Evolutionary conservation across 495 filamentous ascomycete species (phyloP), one percentile per base, ranked within the genome.

Genomic region (Aspergillus coremiiformis): DNA sequence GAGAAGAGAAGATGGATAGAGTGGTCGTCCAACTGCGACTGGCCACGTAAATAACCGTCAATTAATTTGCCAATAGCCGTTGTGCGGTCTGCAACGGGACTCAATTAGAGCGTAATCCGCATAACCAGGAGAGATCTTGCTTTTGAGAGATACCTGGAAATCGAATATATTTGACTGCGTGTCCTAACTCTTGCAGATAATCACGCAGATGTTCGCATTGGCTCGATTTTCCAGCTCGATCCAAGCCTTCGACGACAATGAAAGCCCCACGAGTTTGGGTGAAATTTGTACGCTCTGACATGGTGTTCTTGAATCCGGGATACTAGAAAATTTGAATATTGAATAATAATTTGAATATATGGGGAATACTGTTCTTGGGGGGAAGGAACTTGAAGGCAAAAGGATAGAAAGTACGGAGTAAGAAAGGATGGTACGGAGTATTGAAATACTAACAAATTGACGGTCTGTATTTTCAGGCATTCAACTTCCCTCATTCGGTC

Each of bases 1-100:
- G 88, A 91, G 73, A 97, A 98, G 19, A 97, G 80, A 17, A 98
- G 80, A 66, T 97, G 94, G 58, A 97, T 95, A 6, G 84, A 84
- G 62, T 96, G 91, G 66, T 96, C 93, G 51, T 94, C 86, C 63
- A 90, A 79, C 49, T 89, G 78, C 46, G 82, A 73, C 57, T 87
- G 68, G 57, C 79, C 78, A 59, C 83, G 85, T 47, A 97, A 81
- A 66, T 97, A 98, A 56, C 71, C 70, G 69, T 95, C 82, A 63
- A 98, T 98, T 72, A 95, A 83, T 57, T 85, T 80, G 23, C 93
- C 93, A 58, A 93, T 96, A 6, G 89, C 78, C 17, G 93, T 96
- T 12, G 81, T 85, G 58, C 93, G 80, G 70, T 97, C 91, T 93
- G 51, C 26, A 20, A 14, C 17, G 46, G 3, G 26, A 14, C 19